Evolutionary conservation across 2,329 filamentous ascomycete species (phyloP), one percentile per base, ranked within the genome.

Genomic region (Cercospora zeina): DNA sequence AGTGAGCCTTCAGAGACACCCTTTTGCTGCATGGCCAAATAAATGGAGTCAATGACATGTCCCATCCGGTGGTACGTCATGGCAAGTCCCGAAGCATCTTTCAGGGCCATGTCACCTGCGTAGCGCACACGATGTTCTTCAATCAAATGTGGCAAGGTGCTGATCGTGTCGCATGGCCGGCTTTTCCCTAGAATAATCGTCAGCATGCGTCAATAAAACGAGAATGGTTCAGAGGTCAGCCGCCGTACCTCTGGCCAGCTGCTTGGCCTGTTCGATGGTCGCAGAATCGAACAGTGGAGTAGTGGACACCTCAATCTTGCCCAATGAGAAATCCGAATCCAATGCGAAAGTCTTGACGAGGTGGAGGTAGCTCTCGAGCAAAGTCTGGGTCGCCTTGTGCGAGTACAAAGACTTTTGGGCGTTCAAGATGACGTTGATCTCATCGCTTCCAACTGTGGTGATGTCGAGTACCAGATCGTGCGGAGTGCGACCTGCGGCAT

Each of bases 131-230:
- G 16, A 11, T 36, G 33, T 36, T 34, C 24, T 3, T 61, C 59
- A 24, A 61, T 61, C 7, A 51, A n/a, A 14, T 56, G 51, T 16
- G 51, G 59, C n/a, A 61, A 30, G 3, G 59, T 61, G 16, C n/a
- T 45, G 19, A 45, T 45, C 7, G 10, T 36, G 33, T 36, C 33
- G 33, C 11, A 36, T 36, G 33, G 33, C 7, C 33, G 33, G 33
- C 10, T 10, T 14, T 36, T 9, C 1, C 33, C 33, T 36, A 36
- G 10, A 10, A 11, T 11, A 14, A 4, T 36, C 7, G 13, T 36
- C 33, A 36, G 33, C 13, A 36, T 11, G 33, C 13, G 33, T 36
- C 33, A 11, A 4, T 36, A 9, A 36, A 10, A 10, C 13, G 10
- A 36, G 4, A 36, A 14, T 3, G 10, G 33, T 36, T 36, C 10